Percentiles rank a stretch among this genome's conserved stretches.
phyloP scores from a whole-genome alignment of 129 eudicot genomes.

The Flaveria bidentis region DNA sequence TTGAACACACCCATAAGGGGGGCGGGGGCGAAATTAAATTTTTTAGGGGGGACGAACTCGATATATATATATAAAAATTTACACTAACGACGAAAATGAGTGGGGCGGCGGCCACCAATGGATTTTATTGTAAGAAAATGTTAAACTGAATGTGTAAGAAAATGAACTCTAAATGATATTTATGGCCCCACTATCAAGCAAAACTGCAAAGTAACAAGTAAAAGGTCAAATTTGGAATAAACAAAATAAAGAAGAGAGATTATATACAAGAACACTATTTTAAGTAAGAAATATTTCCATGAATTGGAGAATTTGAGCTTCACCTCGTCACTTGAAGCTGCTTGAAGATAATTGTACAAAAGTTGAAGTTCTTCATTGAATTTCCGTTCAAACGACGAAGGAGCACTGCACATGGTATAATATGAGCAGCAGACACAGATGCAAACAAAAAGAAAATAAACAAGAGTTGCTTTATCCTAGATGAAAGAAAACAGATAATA shows the following conservation, averaged over 20 bases:
- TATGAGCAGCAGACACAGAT: background rate
- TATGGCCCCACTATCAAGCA: constrained; percentile 2
- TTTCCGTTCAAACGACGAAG: constrained; percentile 78
- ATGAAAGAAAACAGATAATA: constrained; percentile 12
- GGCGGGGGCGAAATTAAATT: too few species aligned
- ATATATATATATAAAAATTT: too few species aligned
- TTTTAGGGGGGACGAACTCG: too few species aligned
- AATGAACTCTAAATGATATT: background rate
- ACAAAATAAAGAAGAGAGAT: background rate
- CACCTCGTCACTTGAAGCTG: constrained; percentile 73
- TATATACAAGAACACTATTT: background rate
- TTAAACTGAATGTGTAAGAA: background rate
- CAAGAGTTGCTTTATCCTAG: background rate
- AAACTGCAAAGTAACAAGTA: constrained; percentile 15
- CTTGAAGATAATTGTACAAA: constrained; percentile 70
- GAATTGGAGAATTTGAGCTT: constrained; percentile 4
- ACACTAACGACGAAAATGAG: too few species aligned
- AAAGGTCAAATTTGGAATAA: background rate
- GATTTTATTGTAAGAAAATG: background rate
- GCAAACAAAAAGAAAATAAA: background rate
- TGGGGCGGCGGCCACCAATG: too few species aligned
- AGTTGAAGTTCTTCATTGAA: constrained; percentile 71
- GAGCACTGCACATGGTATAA: constrained; percentile 56
- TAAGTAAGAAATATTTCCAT: constrained; percentile 14
- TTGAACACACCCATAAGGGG: too few species aligned